Evolutionary conservation across 2,329 filamentous ascomycete genomes (phyloP).

Genomic region (Talaromyces sp.): DNA sequence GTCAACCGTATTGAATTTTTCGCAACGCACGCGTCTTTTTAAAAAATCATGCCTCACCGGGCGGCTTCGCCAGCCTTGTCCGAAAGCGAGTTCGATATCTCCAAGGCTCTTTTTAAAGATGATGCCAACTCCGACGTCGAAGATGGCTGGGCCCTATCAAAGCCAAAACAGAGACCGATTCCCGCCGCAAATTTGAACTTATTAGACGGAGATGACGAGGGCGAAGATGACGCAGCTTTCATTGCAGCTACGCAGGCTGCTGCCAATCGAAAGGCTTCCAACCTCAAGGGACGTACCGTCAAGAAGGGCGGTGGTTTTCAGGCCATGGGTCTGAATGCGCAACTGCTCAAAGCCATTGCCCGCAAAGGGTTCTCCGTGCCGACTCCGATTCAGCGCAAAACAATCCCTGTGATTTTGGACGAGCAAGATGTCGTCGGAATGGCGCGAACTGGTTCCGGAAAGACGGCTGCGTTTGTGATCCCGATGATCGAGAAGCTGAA

Average conservation of each 20-base stretch:
- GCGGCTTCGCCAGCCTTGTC: conserved; percentile 76
- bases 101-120: conserved; percentile 66
- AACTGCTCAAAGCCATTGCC: conserved; percentile 83
- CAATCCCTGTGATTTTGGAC: conserved; percentile 85
- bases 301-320: conserved; percentile 98
- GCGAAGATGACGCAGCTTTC: conserved; percentile 71
- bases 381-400: conserved; percentile 95
- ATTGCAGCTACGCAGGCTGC: conserved; percentile 85
- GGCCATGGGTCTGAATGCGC: conserved; percentile 80
- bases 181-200: conserved; percentile 44
- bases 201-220: conserved; percentile 56
- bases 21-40: conserved; percentile 4
- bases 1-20: not conserved
- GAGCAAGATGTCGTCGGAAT: conserved; percentile 97
- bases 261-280: conserved; percentile 78
- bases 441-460: conserved; percentile 97
- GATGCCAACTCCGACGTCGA: conserved; percentile 40
- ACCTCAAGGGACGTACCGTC: conserved; percentile 75
- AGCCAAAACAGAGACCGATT: conserved; percentile 45
- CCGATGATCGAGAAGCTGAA: conserved; percentile 96
- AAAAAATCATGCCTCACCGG: conserved; percentile 62
- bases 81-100: conserved; percentile 89
- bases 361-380: conserved; percentile 94
- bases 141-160: conserved; percentile 40
- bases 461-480: conserved; percentile 96